Evolutionary conservation across 2,329 filamentous ascomycete genomes (phyloP).

Genomic region (Juglanconis juglandina): DNA sequence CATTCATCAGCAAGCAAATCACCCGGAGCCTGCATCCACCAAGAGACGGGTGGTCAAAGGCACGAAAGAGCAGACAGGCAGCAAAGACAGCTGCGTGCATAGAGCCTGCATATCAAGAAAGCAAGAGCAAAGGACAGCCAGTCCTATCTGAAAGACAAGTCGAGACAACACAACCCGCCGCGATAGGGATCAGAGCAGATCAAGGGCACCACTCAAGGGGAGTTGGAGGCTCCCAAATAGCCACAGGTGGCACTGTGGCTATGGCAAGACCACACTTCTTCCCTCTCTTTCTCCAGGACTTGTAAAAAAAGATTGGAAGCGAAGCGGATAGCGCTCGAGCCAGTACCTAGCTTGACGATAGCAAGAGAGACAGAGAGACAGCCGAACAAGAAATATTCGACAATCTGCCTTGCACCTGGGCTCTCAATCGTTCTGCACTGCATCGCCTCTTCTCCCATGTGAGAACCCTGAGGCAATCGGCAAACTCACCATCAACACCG

Average conservation of each 20-base stretch:
- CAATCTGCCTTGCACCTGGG: conserved; percentile 35
- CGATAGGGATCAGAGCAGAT: conserved; percentile 20
- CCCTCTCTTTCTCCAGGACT: conserved; percentile 33
- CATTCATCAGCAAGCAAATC: conserved; percentile 3
- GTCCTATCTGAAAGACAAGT: conserved; percentile 19
- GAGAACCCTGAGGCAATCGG: conserved; percentile 26
- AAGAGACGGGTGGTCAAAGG: conserved; percentile 4
- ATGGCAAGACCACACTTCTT: conserved; percentile 8
- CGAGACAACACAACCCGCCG: conserved; percentile 23
- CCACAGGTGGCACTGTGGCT: conserved; percentile 27
- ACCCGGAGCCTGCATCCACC: neutral
- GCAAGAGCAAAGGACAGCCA: conserved; percentile 8
- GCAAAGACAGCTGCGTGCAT: neutral
- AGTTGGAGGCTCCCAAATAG: conserved; percentile 32
- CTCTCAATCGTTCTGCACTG: conserved; percentile 31
- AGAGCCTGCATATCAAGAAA: neutral
- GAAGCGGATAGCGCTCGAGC: conserved; percentile 52
- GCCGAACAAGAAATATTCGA: conserved; percentile 31
- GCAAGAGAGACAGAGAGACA: conserved; percentile 48
- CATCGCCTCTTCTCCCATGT: conserved; percentile 32
- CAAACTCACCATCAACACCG: conserved; percentile 3
- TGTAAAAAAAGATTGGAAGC: conserved; percentile 41
- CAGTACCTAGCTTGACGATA: conserved; percentile 71
- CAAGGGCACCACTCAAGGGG: conserved; percentile 21
- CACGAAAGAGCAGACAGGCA: conserved; percentile 13